Base-by-base conservation (phyloP, 306 rosid species). In the Benincasa hispida region DNA sequence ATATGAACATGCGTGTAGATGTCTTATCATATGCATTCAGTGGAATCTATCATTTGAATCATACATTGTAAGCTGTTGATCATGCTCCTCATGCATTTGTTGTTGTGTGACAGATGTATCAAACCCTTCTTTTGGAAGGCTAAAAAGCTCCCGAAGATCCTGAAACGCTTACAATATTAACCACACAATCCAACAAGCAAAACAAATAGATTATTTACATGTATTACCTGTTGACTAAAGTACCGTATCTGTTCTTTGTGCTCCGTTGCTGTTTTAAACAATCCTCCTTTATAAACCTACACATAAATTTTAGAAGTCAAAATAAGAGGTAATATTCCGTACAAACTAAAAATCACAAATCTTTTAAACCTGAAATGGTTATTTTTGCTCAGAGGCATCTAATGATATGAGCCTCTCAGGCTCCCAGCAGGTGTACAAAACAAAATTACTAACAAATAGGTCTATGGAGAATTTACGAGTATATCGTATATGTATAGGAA, bases 71-170 rank as follows among this genome's bases (percentile, higher is more conserved):
- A 86, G 82, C 78, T 82, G 88, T 80, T 74, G 54, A 84, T 86
- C 97, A 82, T 93, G 98, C 85, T 91, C 91, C 83, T 87, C 96
- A 45, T 90, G 85, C 82, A 93, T 81, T 79, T 93, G 98, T 72
- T 79, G 86, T 76, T 93, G 98, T 42, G 97, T 93, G 45, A 89
- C 87, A 82, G 98, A 93, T 28, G 91, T 88, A 82, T 91, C 98
- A 79, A 93, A 93, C 76, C 98, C 98, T 73, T 93, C 92, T 72
- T 79, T 81, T 69, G 98, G 98, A 74, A 93, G 88, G 82, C 96
- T 88, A 82, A 93, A 90, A 82, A 93, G 94, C 82, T 91, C 98
- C 59, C 86, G 79, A 30, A 93, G 96, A 85, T 93, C 98, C 98
- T 93, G 88, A 78, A 83, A 74, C 37, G 59, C 39, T 74, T 73